Percentiles rank a stretch among this genome's conserved stretches.
These are phyloP conservation scores for Komagataella phaffii DNA, from an alignment of 805 yeast genomes.

Conservation along the genomic window DNA sequence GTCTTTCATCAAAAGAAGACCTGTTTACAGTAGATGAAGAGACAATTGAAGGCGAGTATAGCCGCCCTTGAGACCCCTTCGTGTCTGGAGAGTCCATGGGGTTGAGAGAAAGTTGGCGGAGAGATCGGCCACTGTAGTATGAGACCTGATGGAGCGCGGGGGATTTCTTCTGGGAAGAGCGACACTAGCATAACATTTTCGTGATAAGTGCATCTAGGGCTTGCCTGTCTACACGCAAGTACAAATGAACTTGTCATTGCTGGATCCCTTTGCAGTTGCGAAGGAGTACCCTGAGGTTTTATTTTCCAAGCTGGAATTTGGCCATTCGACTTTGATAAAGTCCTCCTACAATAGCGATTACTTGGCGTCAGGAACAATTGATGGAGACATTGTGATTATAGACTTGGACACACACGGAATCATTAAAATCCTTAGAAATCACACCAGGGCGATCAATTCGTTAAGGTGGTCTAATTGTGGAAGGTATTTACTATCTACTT, in stretches of 20 bases:
- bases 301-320: constrained; percentile 54
- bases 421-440: constrained; percentile 46
- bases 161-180: not conserved
- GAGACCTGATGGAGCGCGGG: not conserved
- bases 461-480: constrained; percentile 68
- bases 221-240: not conserved
- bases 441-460: constrained; percentile 61
- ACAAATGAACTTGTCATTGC: constrained; percentile 62
- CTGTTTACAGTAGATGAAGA: not conserved
- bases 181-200: not conserved
- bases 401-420: constrained; percentile 60
- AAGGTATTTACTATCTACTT: constrained; percentile 49
- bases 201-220: too few species aligned
- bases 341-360: constrained; percentile 74
- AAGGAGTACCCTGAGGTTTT: constrained; percentile 84
- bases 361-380: constrained; percentile 64
- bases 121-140: not conserved
- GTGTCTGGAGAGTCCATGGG: not conserved
- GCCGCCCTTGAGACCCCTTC: not conserved
- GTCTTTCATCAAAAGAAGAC: not conserved
- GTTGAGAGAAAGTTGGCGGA: not conserved
- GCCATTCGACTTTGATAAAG: constrained; percentile 53
- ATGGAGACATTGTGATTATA: constrained; percentile 62
- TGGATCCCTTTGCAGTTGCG: constrained; percentile 85
- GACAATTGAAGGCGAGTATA: not conserved